Base-by-base conservation (phyloP, 2,329 filamentous ascomycete species). In the Ophiostoma triangulosporum region DNA sequence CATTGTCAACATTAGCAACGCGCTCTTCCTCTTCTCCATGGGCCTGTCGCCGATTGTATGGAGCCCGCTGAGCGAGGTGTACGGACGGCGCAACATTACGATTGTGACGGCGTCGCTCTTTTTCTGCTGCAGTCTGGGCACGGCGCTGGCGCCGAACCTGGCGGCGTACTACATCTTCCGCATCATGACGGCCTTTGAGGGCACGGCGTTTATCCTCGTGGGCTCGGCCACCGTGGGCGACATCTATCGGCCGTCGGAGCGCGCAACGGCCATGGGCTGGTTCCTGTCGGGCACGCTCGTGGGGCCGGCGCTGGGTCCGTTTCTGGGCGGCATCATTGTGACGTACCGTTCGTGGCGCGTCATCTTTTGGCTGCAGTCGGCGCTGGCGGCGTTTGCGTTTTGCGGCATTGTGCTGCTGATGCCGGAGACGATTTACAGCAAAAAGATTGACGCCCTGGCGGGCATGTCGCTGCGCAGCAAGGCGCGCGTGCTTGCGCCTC, bases 1-100 rank as follows among this genome's bases (percentile, higher is more conserved):
- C 4, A 72, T 85, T 50, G 80, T 87, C 62, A 83, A 85, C 62
- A 66, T 84, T 33, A 78, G 75, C 58, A 87, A 86, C 66, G 83
- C 83, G 0, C 63, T 86, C 12, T 87, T 86, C 60, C 73, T 87
- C 68, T 66, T 85, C 3, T 83, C 82, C 62, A 87, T 87, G 84
- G 84, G 81, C 0, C 59, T 85, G 5, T 74, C 72, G 3, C 77
- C 82, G 1, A 73, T 78, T 7, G 75, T 86, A 53, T 87, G 81
- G 73, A 83, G 83, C 0, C 83, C 83, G 0, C 66, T 85, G 40
- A 80, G 78, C 53, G 74, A 78, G 57, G 72, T 78, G 11, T 77
- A 74, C 58, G 77, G 77, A 3, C 68, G 77, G 53, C 67, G 74
- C 57, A 43, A 77, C 76, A 72, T 78, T 20, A 78, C 73, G 53